Evolutionary conservation across 176 grass and related monocot genomes (phyloP).

Genomic region (Metroxylon sagu): DNA sequence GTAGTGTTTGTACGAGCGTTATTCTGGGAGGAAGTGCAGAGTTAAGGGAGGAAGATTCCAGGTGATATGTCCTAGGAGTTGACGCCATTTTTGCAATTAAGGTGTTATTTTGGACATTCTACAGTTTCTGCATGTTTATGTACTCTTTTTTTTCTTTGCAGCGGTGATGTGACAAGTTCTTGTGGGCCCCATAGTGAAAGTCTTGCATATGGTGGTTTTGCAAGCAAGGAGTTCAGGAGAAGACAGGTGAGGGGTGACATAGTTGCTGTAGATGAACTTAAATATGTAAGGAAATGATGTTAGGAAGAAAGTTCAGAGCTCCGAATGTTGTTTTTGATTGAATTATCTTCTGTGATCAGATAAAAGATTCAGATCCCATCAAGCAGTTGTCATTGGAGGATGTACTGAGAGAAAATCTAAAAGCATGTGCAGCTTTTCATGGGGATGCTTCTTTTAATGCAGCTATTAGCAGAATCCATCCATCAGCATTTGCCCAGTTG

Average conservation of each 20-base stretch:
- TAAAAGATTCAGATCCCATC: constrained; percentile 59
- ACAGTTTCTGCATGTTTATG: background rate
- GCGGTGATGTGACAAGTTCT: constrained; percentile 83
- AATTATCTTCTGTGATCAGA: no score
- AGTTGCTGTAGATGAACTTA: no score
- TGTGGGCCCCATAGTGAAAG: constrained; percentile 39
- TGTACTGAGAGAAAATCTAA: constrained; percentile 78
- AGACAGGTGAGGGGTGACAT: constrained; percentile 43
- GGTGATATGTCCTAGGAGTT: constrained; percentile 27
- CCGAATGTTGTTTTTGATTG: no score
- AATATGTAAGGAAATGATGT: no score
- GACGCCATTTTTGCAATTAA: constrained; percentile 1
- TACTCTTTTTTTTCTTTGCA: constrained; percentile 28
- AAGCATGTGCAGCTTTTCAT: constrained; percentile 74
- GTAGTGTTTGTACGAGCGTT: constrained; percentile 83
- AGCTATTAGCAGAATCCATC: constrained; percentile 83
- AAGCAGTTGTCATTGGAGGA: constrained; percentile 76
- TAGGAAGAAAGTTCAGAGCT: no score
- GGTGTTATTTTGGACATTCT: background rate
- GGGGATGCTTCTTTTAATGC: constrained; percentile 82
- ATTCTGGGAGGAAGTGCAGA: constrained; percentile 71
- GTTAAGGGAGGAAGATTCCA: constrained; percentile 61
- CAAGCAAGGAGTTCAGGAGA: constrained; percentile 70
- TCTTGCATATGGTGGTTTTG: constrained; percentile 42
- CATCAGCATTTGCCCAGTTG: constrained; percentile 86